Evolutionary conservation across 805 yeast genomes (phyloP).

Genomic region (Candida koratica): DNA sequence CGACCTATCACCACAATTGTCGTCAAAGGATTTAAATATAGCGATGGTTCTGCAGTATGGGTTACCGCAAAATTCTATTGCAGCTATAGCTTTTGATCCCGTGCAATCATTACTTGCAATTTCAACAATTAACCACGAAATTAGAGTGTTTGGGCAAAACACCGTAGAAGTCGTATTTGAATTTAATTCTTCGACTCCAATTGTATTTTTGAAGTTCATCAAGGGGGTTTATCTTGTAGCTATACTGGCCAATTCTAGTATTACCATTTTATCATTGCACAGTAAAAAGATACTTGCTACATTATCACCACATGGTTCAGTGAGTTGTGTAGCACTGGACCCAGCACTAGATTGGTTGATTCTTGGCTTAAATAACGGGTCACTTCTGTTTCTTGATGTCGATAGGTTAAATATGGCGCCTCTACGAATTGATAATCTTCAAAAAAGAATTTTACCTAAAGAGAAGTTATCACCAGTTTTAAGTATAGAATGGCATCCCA

Average conservation of each 20-base stretch:
- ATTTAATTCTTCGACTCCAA: conserved; percentile 46
- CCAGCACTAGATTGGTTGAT: conserved; percentile 86
- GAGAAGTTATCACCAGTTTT: conserved; percentile 61
- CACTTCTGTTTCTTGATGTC: conserved; percentile 68
- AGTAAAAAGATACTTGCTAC: conserved; percentile 57
- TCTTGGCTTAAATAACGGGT: conserved; percentile 76
- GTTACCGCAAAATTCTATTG: conserved; percentile 53
- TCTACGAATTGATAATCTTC: conserved; percentile 66
- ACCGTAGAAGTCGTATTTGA: conserved; percentile 69
- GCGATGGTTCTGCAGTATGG: conserved; percentile 33
- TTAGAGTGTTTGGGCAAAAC: conserved; percentile 81
- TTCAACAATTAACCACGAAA: conserved; percentile 64
- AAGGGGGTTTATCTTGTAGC: conserved; percentile 81
- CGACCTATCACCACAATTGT: conserved; percentile 29
- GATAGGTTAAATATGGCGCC: conserved; percentile 71
- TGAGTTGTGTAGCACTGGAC: conserved; percentile 72
- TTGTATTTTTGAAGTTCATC: conserved; percentile 59
- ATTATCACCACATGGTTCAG: conserved; percentile 58
- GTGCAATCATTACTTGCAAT: conserved; percentile 82
- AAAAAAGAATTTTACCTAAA: conserved; percentile 53
- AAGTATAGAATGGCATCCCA: conserved; percentile 75
- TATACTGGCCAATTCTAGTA: conserved; percentile 50
- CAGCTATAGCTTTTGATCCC: conserved; percentile 77
- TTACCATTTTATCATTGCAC: conserved; percentile 68
- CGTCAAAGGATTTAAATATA: conserved; percentile 27